Evolutionary conservation across 805 yeast species (phyloP).

Genomic region (Hanseniaspora jakobsenii): DNA sequence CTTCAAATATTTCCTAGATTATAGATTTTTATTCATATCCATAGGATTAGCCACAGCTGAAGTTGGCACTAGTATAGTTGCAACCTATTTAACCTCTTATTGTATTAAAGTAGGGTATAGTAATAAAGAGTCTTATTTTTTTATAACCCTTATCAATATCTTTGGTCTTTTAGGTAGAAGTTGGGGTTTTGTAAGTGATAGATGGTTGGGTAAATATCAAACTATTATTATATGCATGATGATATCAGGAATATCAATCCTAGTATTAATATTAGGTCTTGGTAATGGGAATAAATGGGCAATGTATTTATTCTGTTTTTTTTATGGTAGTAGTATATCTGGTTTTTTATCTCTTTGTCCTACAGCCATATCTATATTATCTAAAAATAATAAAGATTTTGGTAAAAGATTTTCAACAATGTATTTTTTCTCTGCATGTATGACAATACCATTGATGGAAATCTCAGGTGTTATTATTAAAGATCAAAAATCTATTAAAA

Average conservation of each 20-base stretch:
- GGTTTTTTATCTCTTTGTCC: constrained; percentile 56
- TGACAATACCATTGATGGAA: constrained; percentile 35
- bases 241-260: constrained; percentile 36
- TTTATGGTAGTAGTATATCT: constrained; percentile 50
- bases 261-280: constrained; percentile 58
- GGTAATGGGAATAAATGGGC: constrained; percentile 35
- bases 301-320: constrained; percentile 40
- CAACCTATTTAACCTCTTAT: constrained; percentile 39
- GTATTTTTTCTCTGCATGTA: constrained; percentile 45
- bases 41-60: constrained; percentile 36
- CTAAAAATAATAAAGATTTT: constrained; percentile 49
- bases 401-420: constrained; percentile 61
- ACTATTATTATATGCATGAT: constrained; percentile 39
- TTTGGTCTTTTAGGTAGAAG: constrained; percentile 43
- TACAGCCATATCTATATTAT: constrained; percentile 54
- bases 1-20: constrained; percentile 31
- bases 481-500: constrained; percentile 22
- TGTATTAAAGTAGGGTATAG: constrained; percentile 35
- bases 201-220: constrained; percentile 44
- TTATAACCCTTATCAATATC: constrained; percentile 35
- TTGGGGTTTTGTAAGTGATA: constrained; percentile 45
- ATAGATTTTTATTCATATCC: constrained; percentile 31
- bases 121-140: constrained; percentile 30
- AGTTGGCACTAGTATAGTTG: constrained; percentile 31
- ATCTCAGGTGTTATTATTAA: constrained; percentile 38